Evolutionary conservation across 768 basidiomycete species (phyloP).

Genomic region (Leccinum pellstonianum): DNA sequence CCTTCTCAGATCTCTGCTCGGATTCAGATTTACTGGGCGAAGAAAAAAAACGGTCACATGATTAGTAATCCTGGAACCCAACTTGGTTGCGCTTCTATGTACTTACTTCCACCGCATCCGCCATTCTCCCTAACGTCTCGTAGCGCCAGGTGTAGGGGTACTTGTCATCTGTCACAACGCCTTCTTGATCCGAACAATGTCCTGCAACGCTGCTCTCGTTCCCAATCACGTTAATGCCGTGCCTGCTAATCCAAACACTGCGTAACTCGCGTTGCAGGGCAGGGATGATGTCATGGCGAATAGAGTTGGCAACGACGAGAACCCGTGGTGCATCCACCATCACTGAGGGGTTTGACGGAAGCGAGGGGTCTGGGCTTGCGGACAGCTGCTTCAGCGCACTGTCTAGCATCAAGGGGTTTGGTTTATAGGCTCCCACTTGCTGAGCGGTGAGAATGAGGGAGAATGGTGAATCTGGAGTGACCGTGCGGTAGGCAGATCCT

Average conservation of each 20-base stretch:
- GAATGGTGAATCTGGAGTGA: constrained; percentile 53
- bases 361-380: constrained; percentile 12
- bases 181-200: constrained; percentile 29
- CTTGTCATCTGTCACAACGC: constrained; percentile 17
- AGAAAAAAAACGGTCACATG: neutral
- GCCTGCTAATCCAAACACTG: constrained; percentile 67
- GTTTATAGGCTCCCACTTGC: constrained; percentile 74
- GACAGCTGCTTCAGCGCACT: constrained; percentile 29
- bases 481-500: constrained; percentile 39
- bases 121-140: constrained; percentile 58
- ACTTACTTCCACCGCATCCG: constrained; percentile 49
- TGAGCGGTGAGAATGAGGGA: constrained; percentile 68
- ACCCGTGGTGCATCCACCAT: constrained; percentile 42
- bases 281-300: constrained; percentile 65
- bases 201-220: constrained; percentile 36
- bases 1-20: constrained; percentile 3
- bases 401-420: constrained; percentile 45
- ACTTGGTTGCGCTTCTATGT: constrained; percentile 25
- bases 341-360: constrained; percentile 20
- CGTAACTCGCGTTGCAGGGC: constrained; percentile 54
- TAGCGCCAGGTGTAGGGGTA: constrained; percentile 52
- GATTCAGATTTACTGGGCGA: neutral
- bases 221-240: constrained; percentile 25
- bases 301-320: constrained; percentile 65
- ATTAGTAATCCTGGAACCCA: neutral